phyloP scores from a whole-genome alignment of 768 basidiomycete genomes.

The Rhizopogon vulgaris region DNA sequence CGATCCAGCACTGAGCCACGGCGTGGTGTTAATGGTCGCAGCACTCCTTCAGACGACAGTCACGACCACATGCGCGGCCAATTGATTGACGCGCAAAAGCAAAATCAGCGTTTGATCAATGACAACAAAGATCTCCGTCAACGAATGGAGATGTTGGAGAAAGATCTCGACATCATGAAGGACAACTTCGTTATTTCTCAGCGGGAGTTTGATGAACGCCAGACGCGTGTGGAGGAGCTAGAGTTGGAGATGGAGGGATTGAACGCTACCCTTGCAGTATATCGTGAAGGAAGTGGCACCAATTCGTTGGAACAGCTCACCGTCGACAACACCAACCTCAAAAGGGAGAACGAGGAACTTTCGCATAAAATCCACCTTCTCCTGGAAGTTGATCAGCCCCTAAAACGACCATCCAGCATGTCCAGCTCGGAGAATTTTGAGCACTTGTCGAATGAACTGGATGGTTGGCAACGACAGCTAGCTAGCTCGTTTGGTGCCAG shows the following conservation, averaged over 20 bases:
- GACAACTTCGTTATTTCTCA: slow-evolving; percentile 67
- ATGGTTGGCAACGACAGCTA: slow-evolving; percentile 82
- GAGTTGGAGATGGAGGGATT: slow-evolving; percentile 76
- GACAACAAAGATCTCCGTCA: slow-evolving; percentile 75
- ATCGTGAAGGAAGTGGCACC: slow-evolving; percentile 74
- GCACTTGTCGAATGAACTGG: slow-evolving; percentile 73
- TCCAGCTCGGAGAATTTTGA: slow-evolving; percentile 86
- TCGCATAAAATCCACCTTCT: slow-evolving; percentile 89
- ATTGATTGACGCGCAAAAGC: slow-evolving; percentile 72
- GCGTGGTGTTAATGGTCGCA: slow-evolving; percentile 64
- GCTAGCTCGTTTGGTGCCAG: slow-evolving; percentile 74
- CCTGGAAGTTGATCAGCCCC: slow-evolving; percentile 81
- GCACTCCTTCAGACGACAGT: slow-evolving; percentile 73
- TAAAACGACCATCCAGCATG: slow-evolving; percentile 63
- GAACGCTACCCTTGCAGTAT: slow-evolving; percentile 63
- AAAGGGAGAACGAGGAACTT: slow-evolving; percentile 82
- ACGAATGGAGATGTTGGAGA: slow-evolving; percentile 69
- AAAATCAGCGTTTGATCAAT: slow-evolving; percentile 58
- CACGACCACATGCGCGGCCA: slow-evolving; percentile 62
- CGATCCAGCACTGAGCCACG: slow-evolving; percentile 48
- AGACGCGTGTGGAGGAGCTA: slow-evolving; percentile 71
- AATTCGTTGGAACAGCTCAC: slow-evolving; percentile 75
- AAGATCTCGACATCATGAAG: slow-evolving; percentile 65
- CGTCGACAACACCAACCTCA: slow-evolving; percentile 71
- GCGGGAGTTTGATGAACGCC: slow-evolving; percentile 74